Evolutionary conservation across 495 filamentous ascomycete species (phyloP).

Genomic region (Penicillium subrubescens): DNA sequence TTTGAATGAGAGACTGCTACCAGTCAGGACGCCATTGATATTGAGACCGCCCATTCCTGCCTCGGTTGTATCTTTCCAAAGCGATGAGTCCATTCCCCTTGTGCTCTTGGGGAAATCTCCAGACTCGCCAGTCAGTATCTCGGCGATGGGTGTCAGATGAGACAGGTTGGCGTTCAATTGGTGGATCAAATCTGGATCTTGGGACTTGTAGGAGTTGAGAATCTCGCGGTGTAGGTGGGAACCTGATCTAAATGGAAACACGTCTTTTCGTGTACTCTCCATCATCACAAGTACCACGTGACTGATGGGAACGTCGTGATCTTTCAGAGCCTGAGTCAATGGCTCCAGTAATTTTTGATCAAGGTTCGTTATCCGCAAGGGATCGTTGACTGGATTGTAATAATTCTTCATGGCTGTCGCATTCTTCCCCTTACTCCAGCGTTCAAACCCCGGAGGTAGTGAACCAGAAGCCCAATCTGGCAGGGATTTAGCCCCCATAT

Average conservation of each 20-base stretch:
- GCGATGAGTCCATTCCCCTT: slow-evolving; percentile 2
- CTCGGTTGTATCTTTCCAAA: slow-evolving; percentile 14
- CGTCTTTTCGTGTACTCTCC: slow-evolving; percentile 46
- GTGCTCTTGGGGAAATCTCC: slow-evolving; percentile 26
- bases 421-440: slow-evolving; percentile 14
- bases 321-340: slow-evolving; percentile 27
- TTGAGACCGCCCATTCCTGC: slow-evolving; percentile 38
- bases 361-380: slow-evolving; percentile 43
- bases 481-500: not conserved
- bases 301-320: slow-evolving; percentile 27
- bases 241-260: slow-evolving; percentile 42
- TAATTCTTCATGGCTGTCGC: slow-evolving; percentile 5
- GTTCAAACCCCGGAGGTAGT: slow-evolving; percentile 24
- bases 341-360: slow-evolving; percentile 35
- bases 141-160: slow-evolving; percentile 34
- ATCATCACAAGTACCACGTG: slow-evolving; percentile 44
- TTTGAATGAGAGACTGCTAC: slow-evolving; percentile 44
- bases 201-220: slow-evolving; percentile 25
- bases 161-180: slow-evolving; percentile 27
- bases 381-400: slow-evolving; percentile 40
- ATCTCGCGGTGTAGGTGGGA: slow-evolving; percentile 37
- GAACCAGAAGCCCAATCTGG: slow-evolving; percentile 23
- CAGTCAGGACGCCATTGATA: slow-evolving; percentile 35
- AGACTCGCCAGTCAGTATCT: slow-evolving; percentile 39
- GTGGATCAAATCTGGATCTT: slow-evolving; percentile 4